Conservation (phyloP, 345 rosid species). For the Camelina hispida region DNA sequence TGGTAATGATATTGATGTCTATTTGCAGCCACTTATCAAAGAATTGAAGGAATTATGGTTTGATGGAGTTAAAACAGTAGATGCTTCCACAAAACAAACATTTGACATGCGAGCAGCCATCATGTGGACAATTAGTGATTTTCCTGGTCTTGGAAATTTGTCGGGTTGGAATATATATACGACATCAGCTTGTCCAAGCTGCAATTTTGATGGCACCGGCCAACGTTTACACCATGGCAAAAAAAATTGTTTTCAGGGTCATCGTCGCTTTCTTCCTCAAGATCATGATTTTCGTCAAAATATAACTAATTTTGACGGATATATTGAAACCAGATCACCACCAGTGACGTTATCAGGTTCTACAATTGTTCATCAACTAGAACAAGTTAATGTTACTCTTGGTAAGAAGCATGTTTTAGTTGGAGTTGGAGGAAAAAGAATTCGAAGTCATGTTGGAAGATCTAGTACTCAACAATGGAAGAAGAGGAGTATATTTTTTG, state of each 20-base stretch:
- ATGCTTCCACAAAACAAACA: constrained; percentile 9
- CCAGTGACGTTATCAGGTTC: background rate
- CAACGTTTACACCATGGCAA: background rate
- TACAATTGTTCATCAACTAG: background rate
- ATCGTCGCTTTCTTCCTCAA: background rate
- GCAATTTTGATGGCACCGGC: background rate
- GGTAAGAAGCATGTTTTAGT: background rate
- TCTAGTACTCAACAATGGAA: background rate
- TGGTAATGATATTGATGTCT: background rate
- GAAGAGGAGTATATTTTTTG: background rate
- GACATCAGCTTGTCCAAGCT: background rate
- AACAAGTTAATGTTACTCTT: background rate
- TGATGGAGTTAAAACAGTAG: constrained; percentile 3
- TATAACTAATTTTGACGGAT: background rate
- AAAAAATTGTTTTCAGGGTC: too few species aligned
- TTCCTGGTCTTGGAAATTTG: background rate
- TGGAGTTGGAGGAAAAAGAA: background rate
- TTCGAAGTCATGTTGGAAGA: background rate
- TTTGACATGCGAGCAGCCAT: background rate
- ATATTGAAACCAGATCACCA: background rate
- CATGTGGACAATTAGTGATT: background rate
- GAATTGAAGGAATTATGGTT: constrained; percentile 11
- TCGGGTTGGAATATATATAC: background rate
- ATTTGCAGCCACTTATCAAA: constrained; percentile 5
- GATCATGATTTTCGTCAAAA: background rate